These are phyloP conservation scores for Euphorbia peplus DNA, from an alignment of 345 rosid species.

Conservation along the genomic window DNA sequence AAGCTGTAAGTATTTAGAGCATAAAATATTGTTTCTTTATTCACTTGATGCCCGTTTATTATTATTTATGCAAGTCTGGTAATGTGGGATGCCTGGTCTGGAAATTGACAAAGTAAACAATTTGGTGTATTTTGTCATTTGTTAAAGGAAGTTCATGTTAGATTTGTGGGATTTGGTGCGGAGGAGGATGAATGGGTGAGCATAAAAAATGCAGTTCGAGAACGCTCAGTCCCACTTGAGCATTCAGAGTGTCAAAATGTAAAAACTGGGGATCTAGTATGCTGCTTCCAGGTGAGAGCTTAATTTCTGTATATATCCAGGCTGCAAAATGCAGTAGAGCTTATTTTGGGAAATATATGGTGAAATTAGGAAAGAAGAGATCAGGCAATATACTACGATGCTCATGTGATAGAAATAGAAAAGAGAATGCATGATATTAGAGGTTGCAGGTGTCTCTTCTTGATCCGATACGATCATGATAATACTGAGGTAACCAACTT, in stretches of 20 bases:
- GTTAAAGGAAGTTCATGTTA: slow-evolving; percentile 65
- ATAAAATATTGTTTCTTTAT: neutral
- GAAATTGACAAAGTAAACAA: neutral
- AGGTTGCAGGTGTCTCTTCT: slow-evolving; percentile 69
- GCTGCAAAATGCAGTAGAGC: neutral
- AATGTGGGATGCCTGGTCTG: neutral
- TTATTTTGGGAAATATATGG: neutral
- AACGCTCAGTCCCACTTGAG: slow-evolving; percentile 59
- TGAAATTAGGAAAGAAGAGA: slow-evolving; percentile 52
- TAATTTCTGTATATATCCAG: neutral
- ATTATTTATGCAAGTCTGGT: neutral
- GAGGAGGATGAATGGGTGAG: slow-evolving; percentile 74
- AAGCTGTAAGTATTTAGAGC: slow-evolving; percentile 47
- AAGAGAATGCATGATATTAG: slow-evolving; percentile 61
- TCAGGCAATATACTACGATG: slow-evolving; percentile 58
- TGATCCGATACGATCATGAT: slow-evolving; percentile 52
- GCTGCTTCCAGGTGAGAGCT: slow-evolving; percentile 62
- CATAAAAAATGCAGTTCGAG: slow-evolving; percentile 46
- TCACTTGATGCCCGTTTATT: neutral
- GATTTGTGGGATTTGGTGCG: slow-evolving; percentile 72
- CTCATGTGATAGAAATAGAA: slow-evolving; percentile 47
- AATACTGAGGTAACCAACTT: slow-evolving; percentile 39
- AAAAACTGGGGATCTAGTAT: slow-evolving; percentile 52
- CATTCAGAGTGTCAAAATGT: slow-evolving; percentile 53
- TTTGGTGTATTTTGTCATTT: slow-evolving; percentile 27